These are phyloP conservation scores for Escallonia rubra DNA, from an alignment of 129 eudicot species.

Conservation along the genomic window DNA sequence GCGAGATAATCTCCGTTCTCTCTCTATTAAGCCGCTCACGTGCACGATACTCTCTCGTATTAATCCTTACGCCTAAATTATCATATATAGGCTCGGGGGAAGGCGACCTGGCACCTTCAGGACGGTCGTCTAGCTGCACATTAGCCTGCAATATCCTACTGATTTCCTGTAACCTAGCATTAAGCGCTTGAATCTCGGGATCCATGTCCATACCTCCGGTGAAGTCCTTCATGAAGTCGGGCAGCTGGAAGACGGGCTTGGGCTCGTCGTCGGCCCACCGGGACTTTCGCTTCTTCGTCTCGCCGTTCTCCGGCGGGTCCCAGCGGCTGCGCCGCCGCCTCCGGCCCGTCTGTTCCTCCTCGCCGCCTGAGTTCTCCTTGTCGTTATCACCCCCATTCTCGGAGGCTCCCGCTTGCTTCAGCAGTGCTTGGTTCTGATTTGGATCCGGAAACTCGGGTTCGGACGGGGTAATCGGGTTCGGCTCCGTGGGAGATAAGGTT, in stretches of 20 bases:
- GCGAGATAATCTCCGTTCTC: slow-evolving; percentile 75
- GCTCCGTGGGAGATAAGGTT: slow-evolving; percentile 3
- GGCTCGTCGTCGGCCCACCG: slow-evolving; percentile 89
- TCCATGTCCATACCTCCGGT: slow-evolving; percentile 89
- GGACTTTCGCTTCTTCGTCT: slow-evolving; percentile 65
- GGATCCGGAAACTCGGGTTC: not conserved
- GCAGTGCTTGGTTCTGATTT: not conserved
- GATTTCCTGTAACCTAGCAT: slow-evolving; percentile 71
- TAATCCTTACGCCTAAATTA: slow-evolving; percentile 76
- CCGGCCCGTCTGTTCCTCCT: slow-evolving; percentile 39
- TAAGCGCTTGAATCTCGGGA: slow-evolving; percentile 78
- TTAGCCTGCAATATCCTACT: slow-evolving; percentile 75
- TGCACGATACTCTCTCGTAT: slow-evolving; percentile 85
- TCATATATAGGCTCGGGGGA: slow-evolving; percentile 90
- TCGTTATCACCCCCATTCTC: slow-evolving; percentile 35
- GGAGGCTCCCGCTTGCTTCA: slow-evolving; percentile 6
- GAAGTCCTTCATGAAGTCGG: slow-evolving; percentile 89
- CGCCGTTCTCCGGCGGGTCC: slow-evolving; percentile 54
- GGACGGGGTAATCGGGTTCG: not conserved
- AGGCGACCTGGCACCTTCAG: slow-evolving; percentile 87
- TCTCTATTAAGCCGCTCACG: slow-evolving; percentile 75
- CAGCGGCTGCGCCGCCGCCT: slow-evolving; percentile 64
- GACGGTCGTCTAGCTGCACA: slow-evolving; percentile 65
- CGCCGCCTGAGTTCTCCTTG: slow-evolving; percentile 35
- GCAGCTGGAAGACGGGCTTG: slow-evolving; percentile 60